phyloP scores from a whole-genome alignment of 331 rosid species.

The Quercus tomentella region DNA sequence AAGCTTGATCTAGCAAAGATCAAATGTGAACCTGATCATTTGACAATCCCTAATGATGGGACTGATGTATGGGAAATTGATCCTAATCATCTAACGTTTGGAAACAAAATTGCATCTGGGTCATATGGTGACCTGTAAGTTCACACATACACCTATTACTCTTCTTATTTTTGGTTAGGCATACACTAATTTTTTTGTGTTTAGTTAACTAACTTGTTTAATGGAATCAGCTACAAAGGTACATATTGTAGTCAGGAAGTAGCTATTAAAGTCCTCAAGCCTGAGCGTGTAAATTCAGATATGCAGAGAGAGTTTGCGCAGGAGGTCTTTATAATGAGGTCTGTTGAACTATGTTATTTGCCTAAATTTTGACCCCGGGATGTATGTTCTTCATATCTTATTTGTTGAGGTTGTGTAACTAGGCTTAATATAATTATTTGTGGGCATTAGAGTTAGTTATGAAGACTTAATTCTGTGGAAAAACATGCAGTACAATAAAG shows the following conservation, averaged over 20 bases:
- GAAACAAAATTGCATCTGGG: constrained; percentile 86
- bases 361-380: neutral
- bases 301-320: constrained; percentile 87
- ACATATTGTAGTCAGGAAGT: constrained; percentile 91
- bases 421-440: no score
- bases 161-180: neutral
- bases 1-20: constrained; percentile 43
- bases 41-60: constrained; percentile 84
- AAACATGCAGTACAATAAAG: no score
- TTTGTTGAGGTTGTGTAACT: constrained; percentile 7
- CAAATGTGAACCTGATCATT: constrained; percentile 56
- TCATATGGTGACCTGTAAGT: constrained; percentile 97
- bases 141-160: neutral
- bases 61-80: constrained; percentile 98
- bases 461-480: no score
- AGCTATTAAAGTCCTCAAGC: constrained; percentile 91
- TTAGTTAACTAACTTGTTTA: constrained; percentile 17
- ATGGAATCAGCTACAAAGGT: constrained; percentile 77
- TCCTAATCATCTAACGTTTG: constrained; percentile 69
- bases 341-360: constrained; percentile 15
- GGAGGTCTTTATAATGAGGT: constrained; percentile 98
- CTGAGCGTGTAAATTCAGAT: constrained; percentile 75
- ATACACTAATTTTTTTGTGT: constrained; percentile 3
- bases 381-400: constrained; percentile 1
- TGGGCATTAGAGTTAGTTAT: no score